Percentiles rank a stretch among this genome's conserved stretches.
These are phyloP conservation scores for Xylaria scruposa DNA, from an alignment of 495 filamentous ascomycete genomes.

Conservation along the genomic window DNA sequence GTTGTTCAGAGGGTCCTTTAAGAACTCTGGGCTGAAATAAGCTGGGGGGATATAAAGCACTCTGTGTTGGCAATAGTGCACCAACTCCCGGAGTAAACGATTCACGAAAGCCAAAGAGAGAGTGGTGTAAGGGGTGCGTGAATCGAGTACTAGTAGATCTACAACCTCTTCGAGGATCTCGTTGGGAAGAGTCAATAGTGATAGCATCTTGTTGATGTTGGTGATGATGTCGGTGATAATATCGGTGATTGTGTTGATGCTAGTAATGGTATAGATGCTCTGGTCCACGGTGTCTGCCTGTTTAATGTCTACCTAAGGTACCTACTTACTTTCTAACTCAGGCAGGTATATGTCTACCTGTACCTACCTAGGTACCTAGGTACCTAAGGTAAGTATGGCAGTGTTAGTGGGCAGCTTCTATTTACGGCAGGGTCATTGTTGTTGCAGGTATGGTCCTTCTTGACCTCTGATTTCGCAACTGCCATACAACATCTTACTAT, in stretches of 20 bases:
- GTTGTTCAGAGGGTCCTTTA: background rate
- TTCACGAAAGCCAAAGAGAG: background rate
- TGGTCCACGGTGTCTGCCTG: background rate
- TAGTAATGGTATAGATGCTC: background rate
- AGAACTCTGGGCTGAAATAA: background rate
- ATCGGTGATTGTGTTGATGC: background rate
- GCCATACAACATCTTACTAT: too few species aligned
- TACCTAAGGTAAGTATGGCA: too few species aligned
- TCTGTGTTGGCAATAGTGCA: background rate
- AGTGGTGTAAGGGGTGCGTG: background rate
- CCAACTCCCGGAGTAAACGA: background rate
- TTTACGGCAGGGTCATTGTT: background rate
- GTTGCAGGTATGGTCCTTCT: background rate
- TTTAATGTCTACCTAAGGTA: background rate
- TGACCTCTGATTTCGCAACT: too few species aligned
- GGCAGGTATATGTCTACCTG: too few species aligned
- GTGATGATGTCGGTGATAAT: background rate
- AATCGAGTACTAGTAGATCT: background rate
- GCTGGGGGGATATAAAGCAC: background rate
- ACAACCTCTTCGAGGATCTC: background rate
- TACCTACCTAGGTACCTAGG: too few species aligned
- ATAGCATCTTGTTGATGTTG: background rate
- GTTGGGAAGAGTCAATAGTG: background rate
- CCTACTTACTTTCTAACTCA: background rate
- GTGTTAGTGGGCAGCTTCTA: too few species aligned